Percentiles rank a stretch among this genome's conserved stretches.
Conservation (phyloP, 345 rosid genomes). For the Trapa incisa region DNA sequence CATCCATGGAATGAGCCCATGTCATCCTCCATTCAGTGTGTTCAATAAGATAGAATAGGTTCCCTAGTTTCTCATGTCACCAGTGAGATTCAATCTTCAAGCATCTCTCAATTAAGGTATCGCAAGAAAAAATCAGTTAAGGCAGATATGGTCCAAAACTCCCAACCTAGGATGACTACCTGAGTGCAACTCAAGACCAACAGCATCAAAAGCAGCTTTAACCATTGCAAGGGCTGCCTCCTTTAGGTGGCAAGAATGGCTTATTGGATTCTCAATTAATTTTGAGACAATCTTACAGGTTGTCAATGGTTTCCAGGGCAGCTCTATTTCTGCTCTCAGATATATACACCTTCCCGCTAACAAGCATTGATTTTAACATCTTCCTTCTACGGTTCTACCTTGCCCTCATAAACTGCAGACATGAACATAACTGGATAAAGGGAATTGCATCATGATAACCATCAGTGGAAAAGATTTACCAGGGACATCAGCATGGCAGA, state of each 20-base stretch:
- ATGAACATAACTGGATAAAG: slow-evolving; percentile 10
- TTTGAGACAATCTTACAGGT: slow-evolving; percentile 57
- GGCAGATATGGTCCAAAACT: slow-evolving; percentile 86
- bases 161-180: slow-evolving; percentile 92
- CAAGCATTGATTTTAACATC: slow-evolving; percentile 61
- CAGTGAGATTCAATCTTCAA: slow-evolving; percentile 16
- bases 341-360: slow-evolving; percentile 76
- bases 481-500: slow-evolving; percentile 1
- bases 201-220: slow-evolving; percentile 53
- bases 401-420: slow-evolving; percentile 19
- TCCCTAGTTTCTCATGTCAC: not conserved
- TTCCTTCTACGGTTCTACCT: slow-evolving; percentile 9
- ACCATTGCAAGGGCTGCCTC: slow-evolving; percentile 63
- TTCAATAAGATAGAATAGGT: not conserved
- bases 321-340: slow-evolving; percentile 63
- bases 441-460: not conserved
- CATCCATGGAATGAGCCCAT: not conserved
- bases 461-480: slow-evolving; percentile 2
- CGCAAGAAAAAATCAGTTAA: slow-evolving; percentile 59
- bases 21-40: not conserved
- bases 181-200: slow-evolving; percentile 47
- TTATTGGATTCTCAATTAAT: slow-evolving; percentile 17
- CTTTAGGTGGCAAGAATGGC: slow-evolving; percentile 31
- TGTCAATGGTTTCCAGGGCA: slow-evolving; percentile 53
- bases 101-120: slow-evolving; percentile 40